phyloP scores from a whole-genome alignment of 805 yeast genomes.

The Saturnispora kantuleensis region DNA sequence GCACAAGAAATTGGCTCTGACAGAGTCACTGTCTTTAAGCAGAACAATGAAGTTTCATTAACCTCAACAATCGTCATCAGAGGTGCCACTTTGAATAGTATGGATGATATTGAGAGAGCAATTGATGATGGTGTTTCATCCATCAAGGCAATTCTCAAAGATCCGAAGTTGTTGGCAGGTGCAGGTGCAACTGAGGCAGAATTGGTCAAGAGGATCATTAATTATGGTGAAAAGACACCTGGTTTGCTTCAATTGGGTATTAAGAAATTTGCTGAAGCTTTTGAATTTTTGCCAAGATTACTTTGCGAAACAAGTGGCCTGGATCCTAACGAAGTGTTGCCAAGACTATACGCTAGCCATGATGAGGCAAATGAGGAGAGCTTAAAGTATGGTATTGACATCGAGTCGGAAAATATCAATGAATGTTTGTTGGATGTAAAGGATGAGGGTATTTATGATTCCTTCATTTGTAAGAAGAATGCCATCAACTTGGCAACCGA shows the following conservation, averaged over 20 bases:
- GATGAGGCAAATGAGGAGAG: conserved; percentile 35
- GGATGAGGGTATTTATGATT: conserved; percentile 64
- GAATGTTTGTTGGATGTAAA: conserved; percentile 66
- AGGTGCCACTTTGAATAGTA: conserved; percentile 90
- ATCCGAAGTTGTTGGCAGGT: conserved; percentile 76
- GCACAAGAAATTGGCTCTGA: conserved; percentile 96
- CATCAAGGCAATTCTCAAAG: conserved; percentile 80
- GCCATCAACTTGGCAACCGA: conserved; percentile 93
- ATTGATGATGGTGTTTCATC: conserved; percentile 95
- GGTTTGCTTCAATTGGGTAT: conserved; percentile 90
- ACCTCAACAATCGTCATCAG: conserved; percentile 90
- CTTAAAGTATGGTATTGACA: conserved; percentile 56
- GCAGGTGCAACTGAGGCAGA: conserved; percentile 95
- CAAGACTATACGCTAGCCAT: conserved; percentile 84
- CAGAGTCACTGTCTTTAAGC: conserved; percentile 89
- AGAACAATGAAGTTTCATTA: conserved; percentile 53
- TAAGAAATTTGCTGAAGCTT: conserved; percentile 87
- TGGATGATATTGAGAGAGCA: conserved; percentile 95
- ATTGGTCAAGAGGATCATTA: conserved; percentile 66
- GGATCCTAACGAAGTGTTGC: conserved; percentile 81
- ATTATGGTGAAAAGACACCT: conserved; percentile 88
- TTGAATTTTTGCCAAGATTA: conserved; percentile 88
- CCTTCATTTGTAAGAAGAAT: conserved; percentile 67
- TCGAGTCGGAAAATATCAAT: conserved; percentile 54
- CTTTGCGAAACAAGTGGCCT: conserved; percentile 92